Percentiles rank a stretch among this genome's conserved stretches.
These are phyloP conservation scores for Raddia guianensis DNA, from an alignment of 176 grass and related monocot species.

Conservation along the genomic window DNA sequence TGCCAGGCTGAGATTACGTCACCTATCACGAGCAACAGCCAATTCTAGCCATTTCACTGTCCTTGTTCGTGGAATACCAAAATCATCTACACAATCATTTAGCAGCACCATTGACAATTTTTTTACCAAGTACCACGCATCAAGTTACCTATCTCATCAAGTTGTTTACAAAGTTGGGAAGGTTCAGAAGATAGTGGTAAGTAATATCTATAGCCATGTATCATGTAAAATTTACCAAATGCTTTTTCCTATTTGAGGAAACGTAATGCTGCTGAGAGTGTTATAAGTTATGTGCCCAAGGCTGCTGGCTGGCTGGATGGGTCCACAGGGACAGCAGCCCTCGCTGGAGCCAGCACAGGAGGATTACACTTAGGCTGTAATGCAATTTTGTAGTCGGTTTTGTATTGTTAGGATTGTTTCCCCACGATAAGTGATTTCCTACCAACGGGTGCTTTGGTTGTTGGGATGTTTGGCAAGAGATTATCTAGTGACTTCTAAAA, in stretches of 20 bases:
- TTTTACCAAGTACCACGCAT: conserved; percentile 87
- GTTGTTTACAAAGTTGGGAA: conserved; percentile 83
- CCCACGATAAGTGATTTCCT: too few relatives aligned
- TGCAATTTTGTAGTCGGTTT: too few relatives aligned
- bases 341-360: too few relatives aligned
- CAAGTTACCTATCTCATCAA: conserved; percentile 89
- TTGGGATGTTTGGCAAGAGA: too few relatives aligned
- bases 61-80: conserved; percentile 88
- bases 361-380: too few relatives aligned
- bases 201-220: conserved; percentile 37
- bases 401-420: too few relatives aligned
- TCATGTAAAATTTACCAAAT: conserved; percentile 30
- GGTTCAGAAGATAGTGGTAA: conserved; percentile 93
- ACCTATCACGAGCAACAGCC: conserved; percentile 58
- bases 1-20: conserved; percentile 60
- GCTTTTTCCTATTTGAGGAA: conserved; percentile 24
- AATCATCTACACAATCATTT: conserved; percentile 65
- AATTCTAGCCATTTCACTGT: conserved; percentile 79
- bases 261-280: conserved; percentile 25
- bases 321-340: too few relatives aligned
- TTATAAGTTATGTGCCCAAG: background rate
- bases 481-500: too few relatives aligned
- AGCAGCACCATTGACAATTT: conserved; percentile 65
- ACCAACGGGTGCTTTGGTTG: too few relatives aligned
- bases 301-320: too few relatives aligned